These are phyloP conservation scores for Coniella vitis DNA, from an alignment of 2,329 filamentous ascomycete genomes.

Conservation along the genomic window DNA sequence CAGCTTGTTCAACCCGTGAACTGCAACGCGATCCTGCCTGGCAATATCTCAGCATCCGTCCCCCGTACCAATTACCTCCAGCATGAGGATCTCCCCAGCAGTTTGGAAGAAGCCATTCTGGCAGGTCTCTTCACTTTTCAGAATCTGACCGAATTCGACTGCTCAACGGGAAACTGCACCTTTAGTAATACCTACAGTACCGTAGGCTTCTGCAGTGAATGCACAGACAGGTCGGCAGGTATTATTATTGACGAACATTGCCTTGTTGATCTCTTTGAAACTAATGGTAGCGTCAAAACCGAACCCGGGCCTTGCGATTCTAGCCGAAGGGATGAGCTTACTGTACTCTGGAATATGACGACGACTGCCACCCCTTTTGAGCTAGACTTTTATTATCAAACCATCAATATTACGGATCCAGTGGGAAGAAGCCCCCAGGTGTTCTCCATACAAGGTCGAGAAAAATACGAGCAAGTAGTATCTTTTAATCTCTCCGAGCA, in stretches of 20 bases:
- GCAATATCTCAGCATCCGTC: neutral
- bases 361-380: neutral
- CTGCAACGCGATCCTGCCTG: neutral
- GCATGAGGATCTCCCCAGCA: neutral
- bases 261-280: neutral
- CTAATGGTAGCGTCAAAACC: too few species aligned
- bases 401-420: neutral
- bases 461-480: neutral
- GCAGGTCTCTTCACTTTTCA: neutral
- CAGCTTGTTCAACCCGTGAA: neutral
- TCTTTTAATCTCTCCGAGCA: neutral
- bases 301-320: neutral
- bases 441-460: neutral
- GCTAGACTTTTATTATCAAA: neutral
- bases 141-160: constrained; percentile 1
- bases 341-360: neutral
- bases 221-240: neutral
- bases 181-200: neutral
- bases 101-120: neutral
- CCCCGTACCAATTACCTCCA: constrained; percentile 3
- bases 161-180: constrained; percentile 6
- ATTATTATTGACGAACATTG: neutral
- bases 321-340: neutral
- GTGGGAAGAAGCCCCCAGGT: neutral
- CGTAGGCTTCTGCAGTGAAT: neutral